Percentiles rank a stretch among this genome's conserved stretches.
Evolutionary conservation across 805 yeast genomes (phyloP).

Genomic region (Candida golubevii): DNA sequence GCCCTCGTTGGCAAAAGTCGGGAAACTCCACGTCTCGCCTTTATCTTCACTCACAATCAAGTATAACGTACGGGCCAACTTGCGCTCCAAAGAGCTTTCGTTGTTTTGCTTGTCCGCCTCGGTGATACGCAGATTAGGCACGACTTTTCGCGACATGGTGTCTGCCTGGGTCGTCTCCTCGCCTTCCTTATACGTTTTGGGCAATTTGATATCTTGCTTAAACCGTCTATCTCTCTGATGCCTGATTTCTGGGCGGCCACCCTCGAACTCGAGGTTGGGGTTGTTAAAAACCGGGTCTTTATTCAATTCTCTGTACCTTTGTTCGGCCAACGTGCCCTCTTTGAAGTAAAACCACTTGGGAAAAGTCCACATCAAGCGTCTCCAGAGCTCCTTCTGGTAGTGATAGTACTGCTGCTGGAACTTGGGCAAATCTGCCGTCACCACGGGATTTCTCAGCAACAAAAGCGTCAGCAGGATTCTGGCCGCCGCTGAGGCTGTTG

Average conservation of each 20-base stretch:
- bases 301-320: constrained; percentile 71
- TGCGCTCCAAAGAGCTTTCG: constrained; percentile 67
- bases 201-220: constrained; percentile 75
- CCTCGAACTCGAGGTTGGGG: constrained; percentile 73
- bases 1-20: constrained; percentile 53
- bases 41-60: constrained; percentile 52
- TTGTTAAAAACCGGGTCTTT: constrained; percentile 68
- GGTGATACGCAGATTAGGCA: constrained; percentile 67
- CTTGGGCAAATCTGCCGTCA: constrained; percentile 69
- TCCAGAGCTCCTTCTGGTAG: constrained; percentile 83
- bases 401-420: constrained; percentile 73
- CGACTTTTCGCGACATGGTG: constrained; percentile 64
- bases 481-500: constrained; percentile 25
- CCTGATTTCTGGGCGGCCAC: constrained; percentile 80
- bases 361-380: constrained; percentile 94
- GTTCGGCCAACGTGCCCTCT: constrained; percentile 84
- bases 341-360: constrained; percentile 90
- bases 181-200: constrained; percentile 49
- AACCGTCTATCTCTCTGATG: constrained; percentile 85
- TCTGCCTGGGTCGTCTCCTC: constrained; percentile 26
- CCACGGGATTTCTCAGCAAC: constrained; percentile 77
- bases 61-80: constrained; percentile 74
- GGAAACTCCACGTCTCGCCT: constrained; percentile 64
- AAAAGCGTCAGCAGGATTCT: constrained; percentile 42
- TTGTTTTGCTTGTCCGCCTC: constrained; percentile 69